Conservation (phyloP, 164 flowering plant genomes). For the Taxillus chinensis region DNA sequence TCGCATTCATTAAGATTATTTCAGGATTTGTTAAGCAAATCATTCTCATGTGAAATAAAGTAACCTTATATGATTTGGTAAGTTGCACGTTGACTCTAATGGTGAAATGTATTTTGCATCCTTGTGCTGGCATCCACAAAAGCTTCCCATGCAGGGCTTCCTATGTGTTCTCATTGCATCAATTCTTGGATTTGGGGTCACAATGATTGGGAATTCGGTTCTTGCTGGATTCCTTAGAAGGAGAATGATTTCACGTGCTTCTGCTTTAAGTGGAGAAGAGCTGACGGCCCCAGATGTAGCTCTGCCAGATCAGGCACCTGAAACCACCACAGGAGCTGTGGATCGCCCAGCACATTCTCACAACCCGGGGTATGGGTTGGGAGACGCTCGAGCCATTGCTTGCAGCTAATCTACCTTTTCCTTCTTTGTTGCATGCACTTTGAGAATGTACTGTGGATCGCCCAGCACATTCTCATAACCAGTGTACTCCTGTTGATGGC, state of each 20-base stretch:
- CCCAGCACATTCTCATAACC: slow-evolving; percentile 8
- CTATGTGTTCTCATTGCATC: slow-evolving; percentile 35
- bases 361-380: slow-evolving; percentile 7
- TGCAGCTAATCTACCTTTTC: neutral
- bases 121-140: neutral
- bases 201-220: slow-evolving; percentile 25
- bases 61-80: neutral
- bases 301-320: slow-evolving; percentile 7
- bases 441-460: neutral
- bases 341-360: slow-evolving; percentile 8
- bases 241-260: slow-evolving; percentile 10
- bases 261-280: slow-evolving; percentile 6
- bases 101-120: neutral
- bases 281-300: slow-evolving; percentile 2
- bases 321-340: neutral
- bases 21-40: neutral
- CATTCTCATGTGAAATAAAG: neutral
- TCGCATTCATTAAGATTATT: neutral
- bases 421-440: too few relatives aligned
- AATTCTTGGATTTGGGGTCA: slow-evolving; percentile 48
- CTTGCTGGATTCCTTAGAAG: slow-evolving; percentile 14
- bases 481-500: neutral
- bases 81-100: neutral
- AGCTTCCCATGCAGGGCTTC: slow-evolving; percentile 46
- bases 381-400: neutral